Conservation (phyloP, 352 stramenopile species). For the Salisapilia sapeloensis region DNA sequence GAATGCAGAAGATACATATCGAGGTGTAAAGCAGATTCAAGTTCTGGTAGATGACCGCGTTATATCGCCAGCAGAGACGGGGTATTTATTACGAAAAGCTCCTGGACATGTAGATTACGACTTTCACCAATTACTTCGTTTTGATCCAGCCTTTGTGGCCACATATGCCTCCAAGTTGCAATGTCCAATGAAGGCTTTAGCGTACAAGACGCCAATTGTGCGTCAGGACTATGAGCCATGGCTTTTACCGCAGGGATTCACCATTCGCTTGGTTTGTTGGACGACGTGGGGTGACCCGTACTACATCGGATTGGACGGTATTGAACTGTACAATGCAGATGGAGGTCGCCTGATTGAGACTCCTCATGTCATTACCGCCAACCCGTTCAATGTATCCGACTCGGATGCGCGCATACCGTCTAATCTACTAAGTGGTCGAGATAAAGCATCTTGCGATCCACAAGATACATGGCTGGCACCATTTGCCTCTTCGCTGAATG, state of each 20-base stretch:
- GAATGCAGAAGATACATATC: slow-evolving; percentile 39
- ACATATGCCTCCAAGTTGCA: slow-evolving; percentile 17
- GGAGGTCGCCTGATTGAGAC: slow-evolving; percentile 17
- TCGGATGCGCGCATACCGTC: slow-evolving; percentile 30
- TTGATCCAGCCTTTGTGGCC: slow-evolving; percentile 7
- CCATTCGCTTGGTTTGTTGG: slow-evolving; percentile 75
- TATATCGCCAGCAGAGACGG: slow-evolving; percentile 28
- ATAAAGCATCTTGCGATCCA: slow-evolving; percentile 68
- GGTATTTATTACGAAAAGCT: slow-evolving; percentile 67
- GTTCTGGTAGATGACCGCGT: slow-evolving; percentile 24
- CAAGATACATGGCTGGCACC: slow-evolving; percentile 56
- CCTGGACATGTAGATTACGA: slow-evolving; percentile 45
- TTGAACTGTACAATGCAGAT: slow-evolving; percentile 59
- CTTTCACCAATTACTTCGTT: slow-evolving; percentile 50
- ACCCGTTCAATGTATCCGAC: slow-evolving; percentile 39
- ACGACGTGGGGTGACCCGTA: slow-evolving; percentile 73
- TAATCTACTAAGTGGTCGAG: slow-evolving; percentile 41
- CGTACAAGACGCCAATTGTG: slow-evolving; percentile 61
- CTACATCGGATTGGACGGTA: slow-evolving; percentile 62
- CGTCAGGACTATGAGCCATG: slow-evolving; percentile 78
- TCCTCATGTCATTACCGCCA: slow-evolving; percentile 21
- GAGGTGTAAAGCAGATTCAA: slow-evolving; percentile 44
- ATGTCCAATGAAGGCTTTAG: slow-evolving; percentile 16
- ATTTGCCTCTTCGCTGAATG: slow-evolving; percentile 46
- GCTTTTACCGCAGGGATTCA: slow-evolving; percentile 63